These are phyloP conservation scores for Cicer yamashitae DNA, from an alignment of 306 rosid species.

Conservation along the genomic window DNA sequence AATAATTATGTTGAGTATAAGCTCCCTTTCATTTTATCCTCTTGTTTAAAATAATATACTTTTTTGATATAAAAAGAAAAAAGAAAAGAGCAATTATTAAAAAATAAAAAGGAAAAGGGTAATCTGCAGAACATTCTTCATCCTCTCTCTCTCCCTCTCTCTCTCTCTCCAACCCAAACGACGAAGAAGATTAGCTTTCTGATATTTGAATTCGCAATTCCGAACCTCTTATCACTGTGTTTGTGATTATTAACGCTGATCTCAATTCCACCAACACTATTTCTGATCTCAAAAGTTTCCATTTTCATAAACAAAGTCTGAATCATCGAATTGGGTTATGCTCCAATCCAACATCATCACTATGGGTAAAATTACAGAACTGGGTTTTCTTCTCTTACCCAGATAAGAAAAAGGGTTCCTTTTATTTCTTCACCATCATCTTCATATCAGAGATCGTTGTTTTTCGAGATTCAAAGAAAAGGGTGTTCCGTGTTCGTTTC, in stretches of 20 bases:
- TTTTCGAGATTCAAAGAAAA: conserved; percentile 15
- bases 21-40: no score
- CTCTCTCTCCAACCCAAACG: conserved; percentile 37
- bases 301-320: conserved; percentile 28
- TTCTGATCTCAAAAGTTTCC: conserved; percentile 42
- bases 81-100: neutral
- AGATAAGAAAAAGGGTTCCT: conserved; percentile 44
- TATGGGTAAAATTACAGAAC: conserved; percentile 36
- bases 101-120: conserved; percentile 32
- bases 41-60: no score
- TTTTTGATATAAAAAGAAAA: neutral
- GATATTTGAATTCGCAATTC: conserved; percentile 29
- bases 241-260: conserved; percentile 25
- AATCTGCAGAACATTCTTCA: conserved; percentile 51
- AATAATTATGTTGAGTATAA: no score
- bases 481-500: conserved; percentile 34
- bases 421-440: neutral
- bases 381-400: conserved; percentile 45
- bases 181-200: conserved; percentile 11
- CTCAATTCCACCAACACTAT: conserved; percentile 27
- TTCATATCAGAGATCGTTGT: conserved; percentile 2
- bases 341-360: conserved; percentile 33
- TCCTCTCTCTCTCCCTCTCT: neutral
- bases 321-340: conserved; percentile 26
- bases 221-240: neutral